Base-by-base conservation (phyloP, 768 basidiomycete genomes). In the Dacryopinax spathularia region DNA sequence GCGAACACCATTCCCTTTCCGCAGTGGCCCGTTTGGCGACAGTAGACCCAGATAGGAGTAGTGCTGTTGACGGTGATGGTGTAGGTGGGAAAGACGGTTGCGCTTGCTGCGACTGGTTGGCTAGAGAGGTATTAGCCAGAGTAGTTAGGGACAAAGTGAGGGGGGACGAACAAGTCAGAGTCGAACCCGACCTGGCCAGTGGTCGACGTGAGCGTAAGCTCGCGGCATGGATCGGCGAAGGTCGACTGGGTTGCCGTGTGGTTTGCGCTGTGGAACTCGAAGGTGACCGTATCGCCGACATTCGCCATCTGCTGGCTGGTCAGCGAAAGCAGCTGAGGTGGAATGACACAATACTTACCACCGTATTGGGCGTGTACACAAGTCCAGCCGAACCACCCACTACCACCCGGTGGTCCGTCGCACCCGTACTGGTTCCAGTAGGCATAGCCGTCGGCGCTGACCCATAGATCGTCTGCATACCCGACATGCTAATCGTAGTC, bases 191-290 rank as follows among this genome's bases (percentile, higher is more conserved):
- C 81, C 2, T 78, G 76, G 15, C 79, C 81, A 60, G 74, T 77
- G 2, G 76, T 76, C 65, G 77, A 78, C 35, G 77, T 76, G 31
- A 75, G 70, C 0, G 78, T 67, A 43, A 85, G 73, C 15, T 76
- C 80, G 80, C 79, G 77, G 70, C 84, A 86, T n/a, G 84, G 84
- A 66, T 80, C 78, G 43, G 75, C 79, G 71, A 87, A 86, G 2
- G 80, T 75, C 10, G 82, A 81, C 72, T 85, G 83, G 22, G 83
- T 83, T 25, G 83, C 83, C 6, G 80, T 70, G 34, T 70, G 83
- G 69, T 84, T 85, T 68, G 81, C 79, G 59, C 77, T 72, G 67
- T 75, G 66, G 75, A 86, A 86, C 70, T 82, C 77, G 74, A 87
- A 87, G 61, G 77, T 72, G 68, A 87, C 72, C 60, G 73, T 75